Evolutionary conservation across 352 stramenopile genomes (phyloP), one percentile per base, ranked within the genome.

Genomic region (Phytophthora kernoviae): DNA sequence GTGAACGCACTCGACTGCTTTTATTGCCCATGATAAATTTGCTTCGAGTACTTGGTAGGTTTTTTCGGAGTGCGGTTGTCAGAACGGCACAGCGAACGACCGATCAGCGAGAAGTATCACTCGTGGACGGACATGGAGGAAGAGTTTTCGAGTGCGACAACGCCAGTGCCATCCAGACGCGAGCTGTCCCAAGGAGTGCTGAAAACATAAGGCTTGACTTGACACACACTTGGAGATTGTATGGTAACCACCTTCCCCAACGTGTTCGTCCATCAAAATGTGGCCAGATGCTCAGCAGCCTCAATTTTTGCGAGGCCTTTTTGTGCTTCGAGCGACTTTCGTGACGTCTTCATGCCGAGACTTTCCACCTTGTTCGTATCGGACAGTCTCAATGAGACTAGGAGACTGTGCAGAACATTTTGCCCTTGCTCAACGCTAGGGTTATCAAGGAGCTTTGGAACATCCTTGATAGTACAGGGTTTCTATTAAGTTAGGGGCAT

Each of bases 11-110:
- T 18, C 43, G 54, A 54, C 42, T 69, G 49, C 33, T 69, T 34
- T 73, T 73, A 36, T 69, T 73, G 48, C 58, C 58, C 64, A 73
- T 73, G 33, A 30, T 51, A 4, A 54, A 20, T 43, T 14, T 56
- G 10, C 26, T 61, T 42, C 24, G 34, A 20, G 14, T 43, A 21
- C 2, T 62, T 58, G 12, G 14, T 49, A 18, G 43, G 26, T 56
- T 58, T 50, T 66, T 65, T 24, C 26, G 10, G 39, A 62, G 37
- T 70, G 56, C 12, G 43, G 36, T 26, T 43, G 43, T 22, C 50
- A 51, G 58, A 32, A 14, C 33, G 26, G 11, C 10, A 32, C 50
- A 46, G 9, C 20, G 48, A n/a, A 26, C 15, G 42, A 36, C 24
- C 33, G 15, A 17, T 14, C n/a, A 27, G 44, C 44, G 26, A 21